Conservation (phyloP, 1,284 basidiomycete species). For the Neonothopanus nambi region DNA sequence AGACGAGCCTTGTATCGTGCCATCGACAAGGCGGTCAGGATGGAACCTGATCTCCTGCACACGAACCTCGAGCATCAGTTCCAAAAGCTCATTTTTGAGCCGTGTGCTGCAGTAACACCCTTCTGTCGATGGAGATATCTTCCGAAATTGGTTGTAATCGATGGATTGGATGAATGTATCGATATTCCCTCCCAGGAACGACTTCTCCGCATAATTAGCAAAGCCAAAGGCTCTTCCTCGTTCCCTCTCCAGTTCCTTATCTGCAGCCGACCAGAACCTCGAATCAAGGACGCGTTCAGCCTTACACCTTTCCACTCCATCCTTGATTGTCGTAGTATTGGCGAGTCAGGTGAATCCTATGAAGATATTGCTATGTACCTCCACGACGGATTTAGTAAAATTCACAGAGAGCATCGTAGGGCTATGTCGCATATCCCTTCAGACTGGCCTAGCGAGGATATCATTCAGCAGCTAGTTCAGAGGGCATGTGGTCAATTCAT, state of each 20-base stretch:
- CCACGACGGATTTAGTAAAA: neutral
- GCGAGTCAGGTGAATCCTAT: neutral
- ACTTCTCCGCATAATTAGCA: constrained; percentile 27
- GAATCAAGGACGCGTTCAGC: too few species aligned
- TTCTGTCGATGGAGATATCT: too few species aligned
- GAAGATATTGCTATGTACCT: constrained; percentile 5
- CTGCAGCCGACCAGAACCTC: constrained; percentile 24
- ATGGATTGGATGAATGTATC: constrained; percentile 27
- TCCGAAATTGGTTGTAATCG: too few species aligned
- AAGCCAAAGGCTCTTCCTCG: constrained; percentile 17
- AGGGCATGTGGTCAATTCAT: too few species aligned
- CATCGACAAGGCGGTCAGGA: too few species aligned
- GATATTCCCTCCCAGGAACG: constrained; percentile 24
- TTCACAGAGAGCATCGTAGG: neutral
- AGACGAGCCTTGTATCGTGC: too few species aligned
- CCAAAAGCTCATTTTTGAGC: too few species aligned
- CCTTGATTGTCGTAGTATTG: neutral
- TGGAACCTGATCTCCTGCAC: too few species aligned
- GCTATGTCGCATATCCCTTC: neutral
- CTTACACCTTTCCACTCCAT: too few species aligned
- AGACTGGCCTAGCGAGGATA: constrained; percentile 23
- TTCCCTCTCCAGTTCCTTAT: constrained; percentile 29
- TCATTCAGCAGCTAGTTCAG: constrained; percentile 21
- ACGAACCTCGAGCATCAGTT: too few species aligned
- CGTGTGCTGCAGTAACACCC: too few species aligned